Percentiles rank a stretch among this genome's conserved stretches.
Evolutionary conservation across 1,139 yeast species (phyloP).

Genomic region (Diutina mesorugosa): DNA sequence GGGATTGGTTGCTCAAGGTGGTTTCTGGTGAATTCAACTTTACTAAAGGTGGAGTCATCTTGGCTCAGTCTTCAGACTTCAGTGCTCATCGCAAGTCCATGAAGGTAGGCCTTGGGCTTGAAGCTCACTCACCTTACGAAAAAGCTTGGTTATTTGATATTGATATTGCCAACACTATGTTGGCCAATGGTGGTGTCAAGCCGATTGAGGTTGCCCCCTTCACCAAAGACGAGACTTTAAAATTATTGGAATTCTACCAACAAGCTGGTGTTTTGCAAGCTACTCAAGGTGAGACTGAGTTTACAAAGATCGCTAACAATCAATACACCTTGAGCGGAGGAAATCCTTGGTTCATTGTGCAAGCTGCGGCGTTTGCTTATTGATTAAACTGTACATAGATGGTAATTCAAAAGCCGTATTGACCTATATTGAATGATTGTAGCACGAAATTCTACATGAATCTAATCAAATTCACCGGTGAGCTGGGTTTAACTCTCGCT

Average conservation of each 20-base stretch:
- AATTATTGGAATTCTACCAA: slow-evolving; percentile 40
- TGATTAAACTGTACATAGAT: background rate
- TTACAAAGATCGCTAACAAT: background rate
- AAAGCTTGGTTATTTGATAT: slow-evolving; percentile 39
- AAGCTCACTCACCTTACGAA: slow-evolving; percentile 46
- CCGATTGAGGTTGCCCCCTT: slow-evolving; percentile 38
- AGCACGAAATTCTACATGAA: background rate
- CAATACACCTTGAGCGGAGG: background rate
- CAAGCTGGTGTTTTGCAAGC: slow-evolving; percentile 38
- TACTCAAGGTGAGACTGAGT: background rate
- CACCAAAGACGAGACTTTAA: slow-evolving; percentile 38
- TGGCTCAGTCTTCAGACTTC: slow-evolving; percentile 39
- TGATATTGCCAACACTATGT: slow-evolving; percentile 33
- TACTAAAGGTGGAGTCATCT: slow-evolving; percentile 49
- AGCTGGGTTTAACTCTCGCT: too few species aligned
- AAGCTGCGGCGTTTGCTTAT: slow-evolving; percentile 1
- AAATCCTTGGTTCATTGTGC: background rate
- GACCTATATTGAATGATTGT: background rate
- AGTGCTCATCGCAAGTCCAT: slow-evolving; percentile 33
- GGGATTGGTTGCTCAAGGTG: slow-evolving; percentile 42
- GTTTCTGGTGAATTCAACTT: slow-evolving; percentile 43
- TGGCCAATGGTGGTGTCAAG: slow-evolving; percentile 34
- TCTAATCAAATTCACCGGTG: too few species aligned
- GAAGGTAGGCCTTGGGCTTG: slow-evolving; percentile 44
- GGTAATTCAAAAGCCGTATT: background rate